Percentiles rank a stretch among this genome's conserved stretches.
Evolutionary conservation across 345 rosid species (phyloP).

Genomic region (Eucalyptus caleyi): DNA sequence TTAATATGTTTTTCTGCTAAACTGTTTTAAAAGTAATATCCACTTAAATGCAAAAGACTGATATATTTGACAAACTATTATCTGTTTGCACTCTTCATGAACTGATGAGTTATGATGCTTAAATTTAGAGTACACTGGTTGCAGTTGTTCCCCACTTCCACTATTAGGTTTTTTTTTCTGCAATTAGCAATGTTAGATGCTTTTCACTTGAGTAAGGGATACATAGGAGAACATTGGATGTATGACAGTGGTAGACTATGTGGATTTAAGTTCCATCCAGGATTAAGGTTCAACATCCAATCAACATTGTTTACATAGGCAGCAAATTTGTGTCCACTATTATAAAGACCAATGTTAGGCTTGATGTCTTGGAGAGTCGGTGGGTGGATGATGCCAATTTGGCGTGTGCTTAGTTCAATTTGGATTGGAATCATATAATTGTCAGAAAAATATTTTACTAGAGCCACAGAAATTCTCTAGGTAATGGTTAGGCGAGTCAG

Average conservation of each 20-base stretch:
- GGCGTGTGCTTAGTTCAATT: not conserved
- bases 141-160: not conserved
- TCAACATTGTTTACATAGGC: not conserved
- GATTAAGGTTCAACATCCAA: not conserved
- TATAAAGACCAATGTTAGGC: not conserved
- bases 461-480: not conserved
- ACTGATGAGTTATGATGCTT: not conserved
- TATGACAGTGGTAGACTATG: not conserved
- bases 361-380: not conserved
- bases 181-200: not conserved
- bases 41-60: not conserved
- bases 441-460: not conserved
- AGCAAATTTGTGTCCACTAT: not conserved
- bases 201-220: not conserved
- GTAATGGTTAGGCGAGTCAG: not conserved
- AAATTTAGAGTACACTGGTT: not conserved
- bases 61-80: not conserved
- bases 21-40: not conserved
- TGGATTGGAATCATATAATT: not conserved
- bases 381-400: not conserved
- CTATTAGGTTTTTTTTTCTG: not conserved
- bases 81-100: not conserved
- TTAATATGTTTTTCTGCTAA: not conserved
- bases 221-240: not conserved
- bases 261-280: not conserved